A percentile compares a stretch with the other conserved stretches of the same genome.
Conservation (phyloP, 1,284 basidiomycete species). For the Boletus smithii region DNA sequence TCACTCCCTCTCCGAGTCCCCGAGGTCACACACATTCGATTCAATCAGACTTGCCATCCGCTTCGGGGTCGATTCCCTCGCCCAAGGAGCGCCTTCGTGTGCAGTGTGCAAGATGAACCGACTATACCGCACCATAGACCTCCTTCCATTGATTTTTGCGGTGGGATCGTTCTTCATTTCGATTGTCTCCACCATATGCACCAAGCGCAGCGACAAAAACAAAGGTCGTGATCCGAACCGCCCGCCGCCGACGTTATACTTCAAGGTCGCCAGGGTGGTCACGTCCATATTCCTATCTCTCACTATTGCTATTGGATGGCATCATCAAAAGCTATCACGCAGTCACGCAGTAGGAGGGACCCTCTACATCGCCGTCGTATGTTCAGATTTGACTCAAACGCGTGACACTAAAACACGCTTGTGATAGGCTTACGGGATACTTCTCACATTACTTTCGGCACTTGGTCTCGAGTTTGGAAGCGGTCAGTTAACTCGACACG, state of each 20-base stretch:
- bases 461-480: not conserved
- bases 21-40: too few species aligned
- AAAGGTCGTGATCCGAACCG: not conserved
- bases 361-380: conserved; percentile 3
- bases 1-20: too few species aligned
- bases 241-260: not conserved
- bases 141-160: not conserved
- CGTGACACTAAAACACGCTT: not conserved
- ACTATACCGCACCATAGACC: not conserved
- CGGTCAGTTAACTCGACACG: not conserved
- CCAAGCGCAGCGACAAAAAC: not conserved
- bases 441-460: conserved; percentile 9
- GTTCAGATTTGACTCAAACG: not conserved
- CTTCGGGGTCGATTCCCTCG: not conserved
- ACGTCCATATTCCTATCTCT: too few species aligned
- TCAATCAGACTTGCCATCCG: too few species aligned
- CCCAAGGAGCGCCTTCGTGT: not conserved
- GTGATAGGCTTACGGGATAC: conserved; percentile 7
- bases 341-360: too few species aligned
- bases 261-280: not conserved
- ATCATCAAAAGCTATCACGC: too few species aligned
- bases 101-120: not conserved
- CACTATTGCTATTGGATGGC: too few species aligned
- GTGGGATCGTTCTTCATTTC: conserved; percentile 4
- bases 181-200: not conserved